Percentiles rank a stretch among this genome's conserved stretches.
Evolutionary conservation across 306 rosid genomes (phyloP).

Genomic region (Dicorynia guianensis): DNA sequence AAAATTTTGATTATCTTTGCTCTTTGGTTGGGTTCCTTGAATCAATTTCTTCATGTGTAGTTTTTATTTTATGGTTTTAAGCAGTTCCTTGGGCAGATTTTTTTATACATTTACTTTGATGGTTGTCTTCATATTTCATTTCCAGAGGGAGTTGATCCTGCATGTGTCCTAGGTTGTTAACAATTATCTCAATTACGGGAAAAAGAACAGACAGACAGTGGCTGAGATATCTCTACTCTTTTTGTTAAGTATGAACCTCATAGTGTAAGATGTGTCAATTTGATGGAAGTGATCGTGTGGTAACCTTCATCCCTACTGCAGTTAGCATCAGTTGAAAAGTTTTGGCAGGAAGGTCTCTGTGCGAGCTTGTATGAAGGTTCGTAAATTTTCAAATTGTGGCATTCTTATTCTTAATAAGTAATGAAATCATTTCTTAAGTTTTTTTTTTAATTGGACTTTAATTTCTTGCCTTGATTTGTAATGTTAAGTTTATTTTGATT

Average conservation of each 20-base stretch:
- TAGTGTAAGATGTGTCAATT: conserved; percentile 32
- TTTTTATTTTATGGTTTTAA: neutral
- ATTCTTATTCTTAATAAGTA: conserved; percentile 31
- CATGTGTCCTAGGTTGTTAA: conserved; percentile 33
- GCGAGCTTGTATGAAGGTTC: conserved; percentile 49
- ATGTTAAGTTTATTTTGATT: conserved; percentile 24
- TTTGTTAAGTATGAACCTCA: conserved; percentile 19
- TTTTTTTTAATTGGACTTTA: neutral
- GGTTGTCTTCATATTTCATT: conserved; percentile 29
- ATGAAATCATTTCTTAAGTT: conserved; percentile 21
- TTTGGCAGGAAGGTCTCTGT: conserved; percentile 54
- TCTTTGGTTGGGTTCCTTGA: neutral
- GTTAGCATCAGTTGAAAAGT: conserved; percentile 59
- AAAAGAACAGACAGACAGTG: conserved; percentile 47
- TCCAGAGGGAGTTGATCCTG: conserved; percentile 54
- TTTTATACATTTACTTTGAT: conserved; percentile 2
- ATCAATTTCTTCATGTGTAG: neutral
- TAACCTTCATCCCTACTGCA: conserved; percentile 41
- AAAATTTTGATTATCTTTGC: too few species aligned
- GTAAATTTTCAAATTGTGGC: conserved; percentile 52
- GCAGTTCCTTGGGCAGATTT: conserved; percentile 21
- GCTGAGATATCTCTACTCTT: conserved; percentile 53
- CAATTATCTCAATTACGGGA: conserved; percentile 47
- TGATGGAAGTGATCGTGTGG: conserved; percentile 22
- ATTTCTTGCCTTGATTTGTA: neutral